phyloP scores from a whole-genome alignment of 345 rosid genomes.

The Arabidopsis arenosa region DNA sequence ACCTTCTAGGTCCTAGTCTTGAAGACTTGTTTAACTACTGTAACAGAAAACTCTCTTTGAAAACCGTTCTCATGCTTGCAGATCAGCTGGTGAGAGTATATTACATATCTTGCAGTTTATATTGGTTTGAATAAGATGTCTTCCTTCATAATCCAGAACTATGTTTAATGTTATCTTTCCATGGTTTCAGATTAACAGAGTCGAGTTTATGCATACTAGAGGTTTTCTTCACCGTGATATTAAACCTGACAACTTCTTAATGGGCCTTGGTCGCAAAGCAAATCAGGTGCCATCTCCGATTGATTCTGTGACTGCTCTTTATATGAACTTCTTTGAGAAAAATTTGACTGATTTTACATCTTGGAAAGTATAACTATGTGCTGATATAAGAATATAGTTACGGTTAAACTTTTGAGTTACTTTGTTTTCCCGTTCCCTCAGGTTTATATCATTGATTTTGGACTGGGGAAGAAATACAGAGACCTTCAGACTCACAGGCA shows the following conservation, averaged over 20 bases:
- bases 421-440: slow-evolving; percentile 28
- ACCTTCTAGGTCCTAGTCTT: slow-evolving; percentile 86
- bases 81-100: slow-evolving; percentile 71
- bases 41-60: slow-evolving; percentile 67
- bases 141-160: not conserved
- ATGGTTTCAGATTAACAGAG: slow-evolving; percentile 53
- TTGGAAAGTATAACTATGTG: not conserved
- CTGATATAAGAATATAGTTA: not conserved
- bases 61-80: slow-evolving; percentile 83
- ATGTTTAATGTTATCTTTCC: not conserved
- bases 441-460: slow-evolving; percentile 78
- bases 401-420: slow-evolving; percentile 2
- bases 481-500: slow-evolving; percentile 86
- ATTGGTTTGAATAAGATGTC: not conserved
- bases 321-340: not conserved
- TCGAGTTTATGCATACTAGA: slow-evolving; percentile 58
- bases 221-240: slow-evolving; percentile 68
- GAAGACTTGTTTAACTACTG: slow-evolving; percentile 84
- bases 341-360: not conserved
- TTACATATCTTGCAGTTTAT: not conserved
- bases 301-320: slow-evolving; percentile 1
- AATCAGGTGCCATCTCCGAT: slow-evolving; percentile 51
- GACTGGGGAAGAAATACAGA: slow-evolving; percentile 81
- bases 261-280: slow-evolving; percentile 67
- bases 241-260: slow-evolving; percentile 63